Percentiles rank a stretch among this genome's conserved stretches.
Conservation (phyloP, 352 stramenopile species). For the Plasmopara viticola region DNA sequence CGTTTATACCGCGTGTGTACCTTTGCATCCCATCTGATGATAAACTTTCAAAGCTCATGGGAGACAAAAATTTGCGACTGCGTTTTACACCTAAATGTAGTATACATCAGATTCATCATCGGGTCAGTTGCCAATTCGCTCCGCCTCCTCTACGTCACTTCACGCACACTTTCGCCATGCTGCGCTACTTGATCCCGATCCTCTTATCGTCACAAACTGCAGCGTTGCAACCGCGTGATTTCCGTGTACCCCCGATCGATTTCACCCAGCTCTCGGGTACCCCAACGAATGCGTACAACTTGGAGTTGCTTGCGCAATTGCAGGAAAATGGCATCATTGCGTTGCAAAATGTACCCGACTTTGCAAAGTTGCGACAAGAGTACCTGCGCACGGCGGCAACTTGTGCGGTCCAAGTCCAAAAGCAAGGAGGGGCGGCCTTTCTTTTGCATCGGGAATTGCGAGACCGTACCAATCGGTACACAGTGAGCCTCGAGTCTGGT, state of each 20-base stretch:
- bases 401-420: slow-evolving; percentile 48
- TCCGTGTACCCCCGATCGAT: slow-evolving; percentile 50
- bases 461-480: slow-evolving; percentile 70
- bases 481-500: slow-evolving; percentile 61
- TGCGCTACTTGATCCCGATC: slow-evolving; percentile 13
- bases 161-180: slow-evolving; percentile 13
- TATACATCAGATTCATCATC: background rate
- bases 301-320: slow-evolving; percentile 40
- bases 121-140: slow-evolving; percentile 19
- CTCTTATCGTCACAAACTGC: slow-evolving; percentile 12
- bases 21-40: no score
- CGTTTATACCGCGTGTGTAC: no score
- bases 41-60: no score
- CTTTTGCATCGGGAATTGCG: slow-evolving; percentile 56
- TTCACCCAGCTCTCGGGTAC: slow-evolving; percentile 36
- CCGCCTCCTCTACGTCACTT: slow-evolving; percentile 7
- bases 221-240: slow-evolving; percentile 31
- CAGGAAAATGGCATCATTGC: slow-evolving; percentile 69
- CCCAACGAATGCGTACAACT: slow-evolving; percentile 26
- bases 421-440: slow-evolving; percentile 51
- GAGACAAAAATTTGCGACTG: no score
- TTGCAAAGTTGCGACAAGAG: slow-evolving; percentile 34
- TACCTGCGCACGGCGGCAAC: slow-evolving; percentile 53
- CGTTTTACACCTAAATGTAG: no score
- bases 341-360: slow-evolving; percentile 66